These are phyloP conservation scores for Myxozyma sirexii DNA, from an alignment of 805 yeast genomes.

Conservation along the genomic window DNA sequence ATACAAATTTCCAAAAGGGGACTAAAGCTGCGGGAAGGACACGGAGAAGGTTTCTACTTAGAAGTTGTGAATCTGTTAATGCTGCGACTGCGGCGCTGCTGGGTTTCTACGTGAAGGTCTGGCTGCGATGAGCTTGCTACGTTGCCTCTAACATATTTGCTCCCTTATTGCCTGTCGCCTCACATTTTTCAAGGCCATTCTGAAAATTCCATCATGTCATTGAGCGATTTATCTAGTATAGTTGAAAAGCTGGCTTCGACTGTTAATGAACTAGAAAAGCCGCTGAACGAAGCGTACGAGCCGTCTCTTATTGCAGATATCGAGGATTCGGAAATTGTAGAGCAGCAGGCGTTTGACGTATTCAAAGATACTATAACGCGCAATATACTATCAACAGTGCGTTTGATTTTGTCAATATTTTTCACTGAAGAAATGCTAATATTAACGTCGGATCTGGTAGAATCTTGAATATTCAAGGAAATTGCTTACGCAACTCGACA, in stretches of 20 bases:
- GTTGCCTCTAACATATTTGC: too few relatives aligned
- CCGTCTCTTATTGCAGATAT: background rate
- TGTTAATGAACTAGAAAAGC: slow-evolving; percentile 3
- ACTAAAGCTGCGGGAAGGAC: too few relatives aligned
- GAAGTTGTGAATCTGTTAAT: too few relatives aligned
- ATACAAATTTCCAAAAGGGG: too few relatives aligned
- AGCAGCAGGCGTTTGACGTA: slow-evolving; percentile 6
- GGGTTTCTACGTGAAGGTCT: too few relatives aligned
- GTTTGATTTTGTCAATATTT: background rate
- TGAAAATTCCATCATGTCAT: slow-evolving; percentile 19
- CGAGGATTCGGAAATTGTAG: background rate
- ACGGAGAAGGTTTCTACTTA: too few relatives aligned
- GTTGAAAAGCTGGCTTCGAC: slow-evolving; percentile 9
- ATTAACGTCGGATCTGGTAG: background rate
- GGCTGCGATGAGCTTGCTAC: too few relatives aligned
- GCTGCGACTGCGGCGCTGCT: too few relatives aligned
- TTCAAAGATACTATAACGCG: slow-evolving; percentile 20
- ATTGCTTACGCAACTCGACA: slow-evolving; percentile 21
- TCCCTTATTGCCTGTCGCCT: too few relatives aligned
- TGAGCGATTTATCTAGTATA: slow-evolving; percentile 12
- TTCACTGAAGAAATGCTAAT: background rate
- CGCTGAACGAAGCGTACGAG: background rate
- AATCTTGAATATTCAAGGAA: slow-evolving; percentile 31
- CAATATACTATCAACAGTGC: slow-evolving; percentile 20
- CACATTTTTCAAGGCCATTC: too few relatives aligned